Evolutionary conservation across 495 filamentous ascomycete species (phyloP).

Genomic region (Xanthoparmelia taractica): DNA sequence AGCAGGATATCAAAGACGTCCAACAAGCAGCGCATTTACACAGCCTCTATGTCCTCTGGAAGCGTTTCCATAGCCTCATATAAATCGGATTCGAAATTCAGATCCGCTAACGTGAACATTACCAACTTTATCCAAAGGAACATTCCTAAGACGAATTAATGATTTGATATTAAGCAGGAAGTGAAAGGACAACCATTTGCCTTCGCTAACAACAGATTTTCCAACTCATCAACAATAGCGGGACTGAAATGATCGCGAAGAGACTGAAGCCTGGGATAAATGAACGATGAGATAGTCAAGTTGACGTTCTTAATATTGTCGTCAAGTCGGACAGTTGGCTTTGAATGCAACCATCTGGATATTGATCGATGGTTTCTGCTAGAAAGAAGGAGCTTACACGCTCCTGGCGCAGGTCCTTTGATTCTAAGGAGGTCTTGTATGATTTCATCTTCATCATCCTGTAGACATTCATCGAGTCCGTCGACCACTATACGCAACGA

Average conservation of each 20-base stretch:
- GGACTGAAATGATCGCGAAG: conserved; percentile 9
- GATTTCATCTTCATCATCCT: conserved; percentile 17
- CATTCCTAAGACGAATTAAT: conserved; percentile 10
- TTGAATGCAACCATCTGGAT: conserved; percentile 10
- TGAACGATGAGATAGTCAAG: conserved; percentile 12
- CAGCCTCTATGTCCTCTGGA: conserved; percentile 7
- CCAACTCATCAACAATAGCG: conserved; percentile 15
- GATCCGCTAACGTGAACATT: conserved; percentile 6
- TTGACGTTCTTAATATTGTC: conserved; percentile 12
- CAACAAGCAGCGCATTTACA: not conserved
- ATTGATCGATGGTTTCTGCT: conserved; percentile 16
- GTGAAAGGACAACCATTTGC: conserved; percentile 12
- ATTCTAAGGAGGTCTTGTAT: conserved; percentile 19
- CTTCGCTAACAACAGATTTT: conserved; percentile 7
- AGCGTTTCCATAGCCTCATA: conserved; percentile 14
- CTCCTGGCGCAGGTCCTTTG: not conserved
- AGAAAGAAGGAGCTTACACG: conserved; percentile 20
- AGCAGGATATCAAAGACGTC: not conserved
- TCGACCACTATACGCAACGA: conserved; percentile 24
- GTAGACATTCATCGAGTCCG: conserved; percentile 24
- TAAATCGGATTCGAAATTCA: conserved; percentile 4
- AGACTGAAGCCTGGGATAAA: conserved; percentile 1
- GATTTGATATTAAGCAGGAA: not conserved
- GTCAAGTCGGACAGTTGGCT: conserved; percentile 13
- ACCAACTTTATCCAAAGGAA: conserved; percentile 21